Percentiles rank a stretch among this genome's conserved stretches.
These are phyloP conservation scores for Termitomyces sp. DNA, from an alignment of 768 basidiomycete species.

Conservation along the genomic window DNA sequence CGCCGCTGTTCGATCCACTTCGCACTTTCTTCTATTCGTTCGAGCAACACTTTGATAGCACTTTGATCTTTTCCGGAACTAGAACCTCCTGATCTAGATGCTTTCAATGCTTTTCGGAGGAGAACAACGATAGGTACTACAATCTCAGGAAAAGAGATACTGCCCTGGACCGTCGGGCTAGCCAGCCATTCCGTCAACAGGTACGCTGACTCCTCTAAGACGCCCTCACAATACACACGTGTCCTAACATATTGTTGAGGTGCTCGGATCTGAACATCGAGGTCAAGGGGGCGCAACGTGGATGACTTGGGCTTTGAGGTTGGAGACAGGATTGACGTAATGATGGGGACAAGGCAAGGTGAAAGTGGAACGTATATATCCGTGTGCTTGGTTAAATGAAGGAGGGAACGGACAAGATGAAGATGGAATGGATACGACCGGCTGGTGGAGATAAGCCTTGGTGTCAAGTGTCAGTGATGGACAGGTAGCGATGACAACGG, in stretches of 20 bases:
- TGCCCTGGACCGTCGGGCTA: conserved; percentile 64
- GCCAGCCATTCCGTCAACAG: conserved; percentile 81
- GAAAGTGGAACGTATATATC: conserved; percentile 83
- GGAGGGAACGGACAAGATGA: conserved; percentile 83
- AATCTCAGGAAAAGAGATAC: conserved; percentile 93
- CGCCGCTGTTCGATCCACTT: conserved; percentile 74
- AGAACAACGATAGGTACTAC: conserved; percentile 71
- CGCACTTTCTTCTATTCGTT: conserved; percentile 81
- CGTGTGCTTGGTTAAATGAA: conserved; percentile 81
- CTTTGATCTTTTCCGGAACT: conserved; percentile 51
- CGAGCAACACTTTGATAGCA: conserved; percentile 71
- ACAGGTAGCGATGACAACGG: conserved; percentile 8
- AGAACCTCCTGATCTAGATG: conserved; percentile 32
- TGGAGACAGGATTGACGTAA: conserved; percentile 66
- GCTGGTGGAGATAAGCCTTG: conserved; percentile 82
- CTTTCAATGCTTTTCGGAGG: conserved; percentile 72
- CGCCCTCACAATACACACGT: conserved; percentile 74
- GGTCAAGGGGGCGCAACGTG: conserved; percentile 83
- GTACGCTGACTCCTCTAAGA: conserved; percentile 79
- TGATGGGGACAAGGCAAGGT: conserved; percentile 81
- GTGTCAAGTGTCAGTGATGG: conserved; percentile 11
- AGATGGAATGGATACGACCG: conserved; percentile 95
- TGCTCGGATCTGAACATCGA: conserved; percentile 81
- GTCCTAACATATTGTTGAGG: conserved; percentile 89
- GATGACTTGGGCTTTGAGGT: conserved; percentile 75